Base-by-base conservation (phyloP, 75 land plant species). In the Adiantum capillusveneris region DNA sequence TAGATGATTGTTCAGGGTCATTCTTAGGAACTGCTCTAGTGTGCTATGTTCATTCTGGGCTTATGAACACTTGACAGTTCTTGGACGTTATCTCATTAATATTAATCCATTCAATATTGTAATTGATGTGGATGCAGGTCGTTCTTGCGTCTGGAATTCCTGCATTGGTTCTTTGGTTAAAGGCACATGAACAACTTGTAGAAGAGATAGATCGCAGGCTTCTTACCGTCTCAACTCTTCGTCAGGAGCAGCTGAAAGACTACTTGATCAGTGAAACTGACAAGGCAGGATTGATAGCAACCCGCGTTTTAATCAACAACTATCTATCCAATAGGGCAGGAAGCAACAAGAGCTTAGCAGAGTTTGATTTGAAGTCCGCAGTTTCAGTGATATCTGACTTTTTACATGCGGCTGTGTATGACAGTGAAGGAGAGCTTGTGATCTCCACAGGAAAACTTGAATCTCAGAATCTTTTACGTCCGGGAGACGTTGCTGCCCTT, bases 191-290 rank as follows among this genome's bases (percentile, higher is more conserved):
- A 16, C 73, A 71, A 59, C 67, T 71, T 50, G 73, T 60, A 31
- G 70, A 64, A 24, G 73, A 71, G 57, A 71, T 71, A 29, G 68
- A 56, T 21, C 39, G 73, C 24, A 49, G 73, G 43, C 60, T 71
- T 18, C 53, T 52, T 25, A 60, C 73, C 25, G 73, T 71, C 6
- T 67, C 73, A 7, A 58, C 64, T 24, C 52, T 71, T 27, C 39
- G 73, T 34, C 53, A 36, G 36, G 73, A 71, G 39, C 61, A 64
- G 37, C 73, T 71, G 17, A 45, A 71, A 20, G 73, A 71, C 43
- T 71, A 71, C 20, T 36, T 71, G 11, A 44, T 26, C 24, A 66
- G 68, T 19, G 68, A 71, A 28, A 58, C 57, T 0, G 73, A 71
- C 19, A 71, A 71, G 31, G 64, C 64, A 36, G 70, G 53, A 30